phyloP scores from a whole-genome alignment of 257 asterid species.

The Craterostigma plantagineum region DNA sequence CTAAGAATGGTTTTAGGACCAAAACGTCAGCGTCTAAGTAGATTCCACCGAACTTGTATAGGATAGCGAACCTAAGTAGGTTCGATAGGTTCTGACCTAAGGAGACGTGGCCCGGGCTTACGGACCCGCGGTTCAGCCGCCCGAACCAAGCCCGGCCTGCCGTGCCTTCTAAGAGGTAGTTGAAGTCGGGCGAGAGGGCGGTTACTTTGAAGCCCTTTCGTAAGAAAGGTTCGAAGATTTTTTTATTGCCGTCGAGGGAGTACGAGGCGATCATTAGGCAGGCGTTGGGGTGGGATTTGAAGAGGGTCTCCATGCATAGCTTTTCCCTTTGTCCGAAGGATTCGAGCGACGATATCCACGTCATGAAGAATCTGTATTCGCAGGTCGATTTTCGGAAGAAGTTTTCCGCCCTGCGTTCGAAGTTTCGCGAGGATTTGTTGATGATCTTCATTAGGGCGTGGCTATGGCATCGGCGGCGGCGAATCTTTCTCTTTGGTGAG shows the following conservation, averaged over 20 bases:
- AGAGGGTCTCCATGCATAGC: slow-evolving; percentile 33
- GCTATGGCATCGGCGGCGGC: slow-evolving; percentile 4
- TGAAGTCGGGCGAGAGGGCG: slow-evolving; percentile 56
- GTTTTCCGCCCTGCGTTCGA: slow-evolving; percentile 33
- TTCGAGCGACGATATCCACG: slow-evolving; percentile 57
- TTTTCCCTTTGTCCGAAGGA: slow-evolving; percentile 56
- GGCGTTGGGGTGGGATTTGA: slow-evolving; percentile 47
- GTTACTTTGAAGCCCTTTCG: slow-evolving; percentile 35
- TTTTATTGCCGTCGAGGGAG: slow-evolving; percentile 48
- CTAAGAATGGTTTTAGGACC: slow-evolving; percentile 30
- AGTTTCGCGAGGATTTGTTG: slow-evolving; percentile 13
- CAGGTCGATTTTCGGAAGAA: slow-evolving; percentile 37
- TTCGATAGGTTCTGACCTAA: slow-evolving; percentile 90
- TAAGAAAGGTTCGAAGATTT: slow-evolving; percentile 40
- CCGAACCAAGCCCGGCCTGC: slow-evolving; percentile 54
- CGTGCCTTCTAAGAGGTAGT: slow-evolving; percentile 45
- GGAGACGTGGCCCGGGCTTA: slow-evolving; percentile 56
- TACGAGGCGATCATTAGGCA: slow-evolving; percentile 55
- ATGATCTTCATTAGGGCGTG: slow-evolving; percentile 13
- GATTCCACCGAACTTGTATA: slow-evolving; percentile 79
- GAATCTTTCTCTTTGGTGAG: slow-evolving; percentile 20
- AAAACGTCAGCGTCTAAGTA: slow-evolving; percentile 71
- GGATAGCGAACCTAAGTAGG: slow-evolving; percentile 65
- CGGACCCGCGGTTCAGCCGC: slow-evolving; percentile 32
- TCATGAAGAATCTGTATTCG: slow-evolving; percentile 54